A percentile compares a stretch with the other conserved stretches of the same genome.
phyloP scores from a whole-genome alignment of 208 protist genomes.

The Trypanosoma rangeli region DNA sequence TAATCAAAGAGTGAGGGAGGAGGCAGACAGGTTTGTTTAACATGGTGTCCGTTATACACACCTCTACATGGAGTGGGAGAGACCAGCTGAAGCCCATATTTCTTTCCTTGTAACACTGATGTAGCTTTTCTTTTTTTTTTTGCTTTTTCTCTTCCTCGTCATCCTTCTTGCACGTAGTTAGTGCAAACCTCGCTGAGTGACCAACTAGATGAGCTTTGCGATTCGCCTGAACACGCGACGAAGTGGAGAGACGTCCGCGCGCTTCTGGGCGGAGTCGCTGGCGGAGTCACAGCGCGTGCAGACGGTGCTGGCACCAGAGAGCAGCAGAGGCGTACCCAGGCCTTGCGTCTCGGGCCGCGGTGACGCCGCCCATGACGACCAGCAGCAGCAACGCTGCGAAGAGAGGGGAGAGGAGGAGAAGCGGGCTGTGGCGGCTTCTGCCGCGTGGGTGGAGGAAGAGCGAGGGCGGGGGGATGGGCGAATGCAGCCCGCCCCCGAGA shows the following conservation, averaged over 20 bases:
- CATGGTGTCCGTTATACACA: too few relatives aligned
- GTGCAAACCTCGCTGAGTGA: background rate
- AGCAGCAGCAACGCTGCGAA: background rate
- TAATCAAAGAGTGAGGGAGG: too few relatives aligned
- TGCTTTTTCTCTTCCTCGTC: conserved; percentile 2
- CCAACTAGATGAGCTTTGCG: background rate
- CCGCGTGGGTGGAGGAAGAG: background rate
- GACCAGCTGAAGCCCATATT: too few relatives aligned
- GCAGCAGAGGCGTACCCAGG: background rate
- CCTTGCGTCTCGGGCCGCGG: background rate
- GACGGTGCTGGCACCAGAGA: background rate
- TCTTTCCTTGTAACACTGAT: conserved; percentile 1
- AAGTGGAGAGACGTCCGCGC: conserved; percentile 3
- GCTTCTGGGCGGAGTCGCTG: conserved; percentile 19
- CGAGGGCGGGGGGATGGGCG: background rate
- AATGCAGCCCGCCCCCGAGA: background rate
- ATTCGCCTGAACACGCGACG: background rate
- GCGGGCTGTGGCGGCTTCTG: background rate
- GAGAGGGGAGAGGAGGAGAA: background rate
- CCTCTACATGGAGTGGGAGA: too few relatives aligned
- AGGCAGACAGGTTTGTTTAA: too few relatives aligned
- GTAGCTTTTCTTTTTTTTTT: conserved; percentile 5
- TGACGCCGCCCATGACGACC: background rate
- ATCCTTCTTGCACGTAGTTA: background rate
- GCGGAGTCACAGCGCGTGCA: conserved; percentile 14